Conservation (phyloP, 2,329 filamentous ascomycete species). For the Thielaviopsis cerberus region DNA sequence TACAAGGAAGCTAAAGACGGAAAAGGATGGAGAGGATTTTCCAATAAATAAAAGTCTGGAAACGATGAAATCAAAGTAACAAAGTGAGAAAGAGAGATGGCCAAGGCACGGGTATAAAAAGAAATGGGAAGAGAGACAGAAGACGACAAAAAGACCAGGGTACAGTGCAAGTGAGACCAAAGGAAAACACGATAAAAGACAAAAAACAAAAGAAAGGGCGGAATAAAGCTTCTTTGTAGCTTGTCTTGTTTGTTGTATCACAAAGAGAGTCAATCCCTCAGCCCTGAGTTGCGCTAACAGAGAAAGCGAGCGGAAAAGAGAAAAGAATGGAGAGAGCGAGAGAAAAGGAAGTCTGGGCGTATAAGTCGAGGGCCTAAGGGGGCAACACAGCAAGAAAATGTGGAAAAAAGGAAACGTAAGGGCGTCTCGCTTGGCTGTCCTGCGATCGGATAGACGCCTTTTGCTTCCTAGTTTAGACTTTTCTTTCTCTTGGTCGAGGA, state of each 20-base stretch:
- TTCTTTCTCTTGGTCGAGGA: background rate
- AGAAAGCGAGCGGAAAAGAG: no score
- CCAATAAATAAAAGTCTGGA: no score
- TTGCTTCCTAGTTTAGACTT: background rate
- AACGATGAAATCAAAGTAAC: no score
- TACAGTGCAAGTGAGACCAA: background rate
- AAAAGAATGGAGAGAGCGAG: background rate
- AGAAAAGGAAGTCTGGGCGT: background rate
- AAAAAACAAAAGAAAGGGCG: background rate
- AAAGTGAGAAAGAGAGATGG: background rate
- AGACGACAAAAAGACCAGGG: constrained; percentile 4
- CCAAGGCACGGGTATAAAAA: constrained; percentile 10
- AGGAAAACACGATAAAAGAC: background rate
- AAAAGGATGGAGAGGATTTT: background rate
- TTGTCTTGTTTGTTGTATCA: background rate
- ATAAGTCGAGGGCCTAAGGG: background rate
- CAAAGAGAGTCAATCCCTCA: background rate
- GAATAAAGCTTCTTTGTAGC: background rate
- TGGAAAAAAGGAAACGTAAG: background rate
- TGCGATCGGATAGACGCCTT: background rate
- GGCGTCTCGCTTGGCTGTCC: background rate
- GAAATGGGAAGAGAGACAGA: constrained; percentile 17
- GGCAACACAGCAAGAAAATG: background rate
- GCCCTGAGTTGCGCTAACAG: background rate
- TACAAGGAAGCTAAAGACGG: background rate